phyloP scores from a whole-genome alignment of 2,329 filamentous ascomycete genomes.

The Orbilia javanica region DNA sequence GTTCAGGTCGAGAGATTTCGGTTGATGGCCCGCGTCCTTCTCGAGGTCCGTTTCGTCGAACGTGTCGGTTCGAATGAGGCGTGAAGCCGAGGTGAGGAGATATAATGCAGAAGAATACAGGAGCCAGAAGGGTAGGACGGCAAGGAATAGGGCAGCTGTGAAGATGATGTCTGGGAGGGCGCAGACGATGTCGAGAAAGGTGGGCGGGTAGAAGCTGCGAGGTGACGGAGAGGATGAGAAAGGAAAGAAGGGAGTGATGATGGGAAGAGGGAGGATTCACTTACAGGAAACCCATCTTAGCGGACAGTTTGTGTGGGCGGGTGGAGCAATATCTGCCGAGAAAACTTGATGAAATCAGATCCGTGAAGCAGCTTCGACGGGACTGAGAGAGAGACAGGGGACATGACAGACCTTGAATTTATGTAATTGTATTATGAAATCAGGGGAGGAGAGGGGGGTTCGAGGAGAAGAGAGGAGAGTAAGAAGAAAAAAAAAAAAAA shows the following conservation, averaged over 20 bases:
- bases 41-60: constrained; percentile 1
- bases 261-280: neutral
- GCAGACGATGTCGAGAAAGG: neutral
- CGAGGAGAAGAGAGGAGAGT: too few relatives aligned
- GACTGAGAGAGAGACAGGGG: too few relatives aligned
- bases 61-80: neutral
- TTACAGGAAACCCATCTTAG: neutral
- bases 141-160: neutral
- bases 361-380: too few relatives aligned
- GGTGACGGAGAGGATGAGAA: neutral
- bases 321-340: too few relatives aligned
- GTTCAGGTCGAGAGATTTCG: too few relatives aligned
- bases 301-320: too few relatives aligned
- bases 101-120: neutral
- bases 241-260: neutral
- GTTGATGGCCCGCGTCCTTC: neutral
- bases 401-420: too few relatives aligned
- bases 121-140: neutral
- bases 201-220: neutral
- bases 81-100: neutral
- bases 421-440: too few relatives aligned
- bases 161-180: constrained; percentile 3
- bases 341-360: too few relatives aligned
- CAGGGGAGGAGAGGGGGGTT: neutral
- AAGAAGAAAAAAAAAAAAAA: too few relatives aligned